A percentile compares a stretch with the other conserved stretches of the same genome.
Evolutionary conservation across 495 filamentous ascomycete genomes (phyloP).

Genomic region (Penicillium canariense): DNA sequence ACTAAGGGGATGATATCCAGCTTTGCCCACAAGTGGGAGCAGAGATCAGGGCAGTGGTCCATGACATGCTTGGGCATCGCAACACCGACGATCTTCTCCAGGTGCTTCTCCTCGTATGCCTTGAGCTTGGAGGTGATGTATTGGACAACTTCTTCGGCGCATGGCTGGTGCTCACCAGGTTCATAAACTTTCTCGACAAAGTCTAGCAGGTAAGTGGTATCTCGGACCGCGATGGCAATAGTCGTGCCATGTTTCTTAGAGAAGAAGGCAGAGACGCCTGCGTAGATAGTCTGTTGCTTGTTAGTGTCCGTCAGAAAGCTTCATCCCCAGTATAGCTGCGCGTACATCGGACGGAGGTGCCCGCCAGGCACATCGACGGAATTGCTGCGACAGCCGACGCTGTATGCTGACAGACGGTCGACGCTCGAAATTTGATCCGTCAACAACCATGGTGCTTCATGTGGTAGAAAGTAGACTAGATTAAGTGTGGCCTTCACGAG

Average conservation of each 20-base stretch:
- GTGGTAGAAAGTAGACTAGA: no score
- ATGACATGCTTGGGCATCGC: slow-evolving; percentile 46
- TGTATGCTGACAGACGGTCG: slow-evolving; percentile 33
- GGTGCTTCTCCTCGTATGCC: slow-evolving; percentile 57
- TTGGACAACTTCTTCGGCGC: slow-evolving; percentile 44
- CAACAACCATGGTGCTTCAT: neutral
- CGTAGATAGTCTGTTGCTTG: slow-evolving; percentile 56
- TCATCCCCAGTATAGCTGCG: neutral
- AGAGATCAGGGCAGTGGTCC: slow-evolving; percentile 53
- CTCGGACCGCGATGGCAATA: slow-evolving; percentile 69
- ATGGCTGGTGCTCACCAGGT: slow-evolving; percentile 22
- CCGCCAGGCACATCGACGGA: slow-evolving; percentile 24
- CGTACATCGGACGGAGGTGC: slow-evolving; percentile 24
- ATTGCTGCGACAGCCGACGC: slow-evolving; percentile 29
- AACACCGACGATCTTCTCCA: slow-evolving; percentile 65
- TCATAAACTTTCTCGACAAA: slow-evolving; percentile 60
- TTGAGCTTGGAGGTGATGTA: slow-evolving; percentile 53
- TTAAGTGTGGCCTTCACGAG: no score
- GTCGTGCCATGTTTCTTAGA: slow-evolving; percentile 49
- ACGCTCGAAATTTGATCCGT: slow-evolving; percentile 24
- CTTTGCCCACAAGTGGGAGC: slow-evolving; percentile 74
- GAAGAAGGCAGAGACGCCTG: slow-evolving; percentile 57
- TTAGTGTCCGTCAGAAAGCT: slow-evolving; percentile 1
- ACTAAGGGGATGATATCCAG: slow-evolving; percentile 74
- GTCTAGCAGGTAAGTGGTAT: slow-evolving; percentile 75